Base-by-base conservation (phyloP, 2,329 filamentous ascomycete genomes). In the Colletotrichum horii region DNA sequence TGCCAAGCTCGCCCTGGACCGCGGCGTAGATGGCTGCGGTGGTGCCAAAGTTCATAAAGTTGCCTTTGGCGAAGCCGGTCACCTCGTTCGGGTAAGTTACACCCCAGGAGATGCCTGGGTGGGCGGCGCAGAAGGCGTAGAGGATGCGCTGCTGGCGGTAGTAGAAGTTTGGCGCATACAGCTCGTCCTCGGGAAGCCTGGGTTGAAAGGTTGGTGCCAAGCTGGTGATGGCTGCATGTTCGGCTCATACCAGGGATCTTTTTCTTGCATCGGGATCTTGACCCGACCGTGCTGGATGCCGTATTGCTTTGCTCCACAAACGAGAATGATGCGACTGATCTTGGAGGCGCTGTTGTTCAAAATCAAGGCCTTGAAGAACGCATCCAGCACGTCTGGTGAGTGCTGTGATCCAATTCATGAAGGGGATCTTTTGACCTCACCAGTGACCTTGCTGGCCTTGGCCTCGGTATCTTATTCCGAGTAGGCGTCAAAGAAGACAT, bases 231-330 rank as follows among this genome's bases (percentile, higher is more conserved):
- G n/a, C 34, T 12, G n/a, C 32, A 11, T 14, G n/a, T 16, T 58
- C 55, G 4, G 26, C 22, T 22, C 60, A 7, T 38, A 64, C 32
- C 60, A 64, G 84, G 84, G 72, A 88, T 61, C 87, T 16, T 83
- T 81, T 78, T 91, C 88, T 15, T 83, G 77, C 82, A 90, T 85
- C 2, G 88, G 88, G 75, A 85, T 84, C 76, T 89, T 89, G 14
- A 83, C 79, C 15, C 81, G 82, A 7, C 88, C 88, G 3, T 89
- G 83, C 75, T 91, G 89, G 4, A 90, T 87, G 28, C 88, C 87
- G 77, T 90, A 90, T 66, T 91, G 88, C 77, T 90, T 90, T 60
- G 83, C 80, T 2, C 88, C 88, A 1, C 84, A 87, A 6, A 88
- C 87, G 8, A 90, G 82, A 28, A 90, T 79, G 70, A 90, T 83